Base-by-base conservation (phyloP, 2,329 filamentous ascomycete genomes). In the Knufia petricola region DNA sequence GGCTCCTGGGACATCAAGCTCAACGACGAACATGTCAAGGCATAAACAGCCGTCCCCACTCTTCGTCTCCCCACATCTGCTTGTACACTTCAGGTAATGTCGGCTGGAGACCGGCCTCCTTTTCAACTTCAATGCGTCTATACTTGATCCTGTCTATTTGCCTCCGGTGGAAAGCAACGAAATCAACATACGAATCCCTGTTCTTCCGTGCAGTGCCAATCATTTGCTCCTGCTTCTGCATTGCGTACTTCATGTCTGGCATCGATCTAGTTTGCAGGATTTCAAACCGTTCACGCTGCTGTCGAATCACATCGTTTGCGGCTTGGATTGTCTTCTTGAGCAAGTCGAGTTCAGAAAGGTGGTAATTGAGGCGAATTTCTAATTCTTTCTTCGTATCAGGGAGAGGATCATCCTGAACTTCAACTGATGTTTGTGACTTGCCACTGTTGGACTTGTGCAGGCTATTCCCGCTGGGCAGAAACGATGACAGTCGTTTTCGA, bases 281-380 rank as follows among this genome's bases (percentile, higher is more conserved):
- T 39, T 50, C 43, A 30, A 23, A 47, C 12, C 44, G 31, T 13
- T 50, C 50, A 4, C 46, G 34, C 9, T 40, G 31, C 21, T 51
- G 44, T 24, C 48, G 37, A 19, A 53, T 54, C 31, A 49, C 37
- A 17, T 46, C 41, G 26, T 54, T 56, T 17, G 44, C 40, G 7
- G 34, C n/a, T 4, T 23, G 21, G 21, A 56, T 46, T 3, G 44
- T 37, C 26, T 37, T 52, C 40, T 53, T 53, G 31, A 56, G 48
- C 10, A 46, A 34, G 39, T 56, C 54, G 12, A 56, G 50, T 23
- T 51, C 48, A 21, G 54, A 47, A 10, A 61, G 52, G 42, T 61
- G 59, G 44, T 59, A 58, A 48, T 62, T 62, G 34, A 60, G 38
- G 17, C 57, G 49, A 15, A 53, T 58, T 28, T 61, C 59, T 12